A percentile compares a stretch with the other conserved stretches of the same genome.
Conservation (phyloP, 768 basidiomycete species). For the Clathrus columnatus region DNA sequence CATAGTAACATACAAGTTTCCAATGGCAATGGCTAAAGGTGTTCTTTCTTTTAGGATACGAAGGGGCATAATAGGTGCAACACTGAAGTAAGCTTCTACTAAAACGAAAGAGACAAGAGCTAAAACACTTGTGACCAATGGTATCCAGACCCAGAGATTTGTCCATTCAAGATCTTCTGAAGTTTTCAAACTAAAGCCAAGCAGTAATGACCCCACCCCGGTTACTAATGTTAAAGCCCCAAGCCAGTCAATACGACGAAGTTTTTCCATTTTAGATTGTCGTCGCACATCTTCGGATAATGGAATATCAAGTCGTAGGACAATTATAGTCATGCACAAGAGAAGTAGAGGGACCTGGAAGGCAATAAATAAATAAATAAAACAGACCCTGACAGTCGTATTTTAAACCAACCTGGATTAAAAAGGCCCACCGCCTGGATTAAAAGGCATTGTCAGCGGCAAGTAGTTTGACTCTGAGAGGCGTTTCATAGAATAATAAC, state of each 20-base stretch:
- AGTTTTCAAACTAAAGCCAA: slow-evolving; percentile 70
- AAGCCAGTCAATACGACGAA: slow-evolving; percentile 75
- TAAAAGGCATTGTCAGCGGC: neutral
- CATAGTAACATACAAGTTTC: slow-evolving; percentile 44
- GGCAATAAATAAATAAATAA: neutral
- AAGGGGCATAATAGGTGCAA: slow-evolving; percentile 88
- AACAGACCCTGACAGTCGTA: slow-evolving; percentile 14
- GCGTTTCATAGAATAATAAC: slow-evolving; percentile 19
- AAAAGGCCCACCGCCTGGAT: slow-evolving; percentile 75
- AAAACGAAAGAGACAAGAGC: slow-evolving; percentile 55
- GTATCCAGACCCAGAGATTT: slow-evolving; percentile 59
- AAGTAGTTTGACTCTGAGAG: neutral
- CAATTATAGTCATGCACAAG: slow-evolving; percentile 62
- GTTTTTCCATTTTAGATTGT: slow-evolving; percentile 50
- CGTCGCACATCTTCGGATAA: slow-evolving; percentile 59
- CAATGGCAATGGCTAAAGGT: slow-evolving; percentile 70
- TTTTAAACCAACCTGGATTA: slow-evolving; percentile 71
- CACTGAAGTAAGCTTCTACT: slow-evolving; percentile 71
- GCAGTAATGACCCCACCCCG: slow-evolving; percentile 58
- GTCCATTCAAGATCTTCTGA: slow-evolving; percentile 74
- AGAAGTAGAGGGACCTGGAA: slow-evolving; percentile 66
- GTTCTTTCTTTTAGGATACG: slow-evolving; percentile 68
- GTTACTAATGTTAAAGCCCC: slow-evolving; percentile 76
- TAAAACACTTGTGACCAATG: slow-evolving; percentile 49
- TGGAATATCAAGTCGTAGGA: slow-evolving; percentile 67